These are phyloP conservation scores for Agroathelia rolfsii DNA, from an alignment of 1,284 basidiomycete species.

Conservation along the genomic window DNA sequence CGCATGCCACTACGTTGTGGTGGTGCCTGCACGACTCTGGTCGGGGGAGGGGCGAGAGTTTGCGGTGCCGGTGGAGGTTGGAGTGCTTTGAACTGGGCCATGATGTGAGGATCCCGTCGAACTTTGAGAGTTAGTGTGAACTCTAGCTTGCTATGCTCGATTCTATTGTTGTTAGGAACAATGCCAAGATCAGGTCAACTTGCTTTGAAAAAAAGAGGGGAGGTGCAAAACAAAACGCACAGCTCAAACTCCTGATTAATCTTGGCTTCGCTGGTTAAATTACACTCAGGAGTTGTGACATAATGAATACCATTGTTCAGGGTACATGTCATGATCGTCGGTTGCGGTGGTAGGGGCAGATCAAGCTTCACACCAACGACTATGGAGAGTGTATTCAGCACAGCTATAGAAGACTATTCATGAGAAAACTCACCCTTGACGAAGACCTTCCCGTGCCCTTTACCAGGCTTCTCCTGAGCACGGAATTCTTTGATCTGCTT, in stretches of 20 bases:
- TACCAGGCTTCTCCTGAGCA: conserved; percentile 66
- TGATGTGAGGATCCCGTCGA: conserved; percentile 73
- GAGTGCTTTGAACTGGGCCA: conserved; percentile 60
- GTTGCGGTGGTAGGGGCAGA: conserved; percentile 65
- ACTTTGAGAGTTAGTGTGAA: conserved; percentile 83
- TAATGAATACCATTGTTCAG: conserved; percentile 96
- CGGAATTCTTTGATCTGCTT: conserved; percentile 79
- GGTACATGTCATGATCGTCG: conserved; percentile 77
- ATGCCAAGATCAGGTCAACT: not conserved
- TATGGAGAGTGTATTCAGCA: conserved; percentile 21
- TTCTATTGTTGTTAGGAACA: conserved; percentile 33
- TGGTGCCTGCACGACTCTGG: conserved; percentile 27
- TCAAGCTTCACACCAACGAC: conserved; percentile 74
- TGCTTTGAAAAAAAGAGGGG: conserved; percentile 1
- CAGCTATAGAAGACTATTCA: conserved; percentile 1
- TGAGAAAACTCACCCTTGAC: conserved; percentile 58
- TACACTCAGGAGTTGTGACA: conserved; percentile 82
- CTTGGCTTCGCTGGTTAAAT: conserved; percentile 49
- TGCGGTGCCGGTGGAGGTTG: too few species aligned
- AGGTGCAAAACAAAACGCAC: conserved; percentile 56
- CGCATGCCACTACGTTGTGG: conserved; percentile 59
- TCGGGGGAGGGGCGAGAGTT: conserved; percentile 31
- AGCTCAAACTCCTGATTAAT: conserved; percentile 94
- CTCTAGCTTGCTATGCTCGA: conserved; percentile 83
- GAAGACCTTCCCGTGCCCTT: conserved; percentile 86